Conservation (phyloP, 371 early-diverging fungal species). For the Batkoa obscura region DNA sequence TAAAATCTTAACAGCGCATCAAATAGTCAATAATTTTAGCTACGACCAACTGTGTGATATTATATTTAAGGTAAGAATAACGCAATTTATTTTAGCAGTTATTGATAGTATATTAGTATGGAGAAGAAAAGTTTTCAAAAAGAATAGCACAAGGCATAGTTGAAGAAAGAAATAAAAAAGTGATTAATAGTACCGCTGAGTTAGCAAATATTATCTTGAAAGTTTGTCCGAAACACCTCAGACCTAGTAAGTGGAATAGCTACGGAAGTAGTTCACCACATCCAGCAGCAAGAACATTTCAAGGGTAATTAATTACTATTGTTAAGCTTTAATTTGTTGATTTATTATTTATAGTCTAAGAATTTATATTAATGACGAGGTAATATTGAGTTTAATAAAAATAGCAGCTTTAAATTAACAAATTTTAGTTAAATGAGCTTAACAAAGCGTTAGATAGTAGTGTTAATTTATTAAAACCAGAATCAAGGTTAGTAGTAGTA, state of each 20-base stretch:
- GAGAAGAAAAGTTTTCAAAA: constrained; percentile 33
- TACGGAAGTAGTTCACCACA: constrained; percentile 24
- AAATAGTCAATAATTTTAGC: constrained; percentile 26
- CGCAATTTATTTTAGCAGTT: not conserved
- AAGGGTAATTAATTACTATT: constrained; percentile 12
- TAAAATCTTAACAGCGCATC: constrained; percentile 27
- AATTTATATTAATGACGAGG: constrained; percentile 53
- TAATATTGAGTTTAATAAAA: not conserved
- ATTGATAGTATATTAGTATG: constrained; percentile 13
- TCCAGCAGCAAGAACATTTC: constrained; percentile 29
- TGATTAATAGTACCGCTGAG: constrained; percentile 28
- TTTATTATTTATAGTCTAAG: constrained; percentile 15
- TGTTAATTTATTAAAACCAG: constrained; percentile 25
- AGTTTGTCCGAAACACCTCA: constrained; percentile 19
- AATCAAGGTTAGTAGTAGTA: constrained; percentile 32
- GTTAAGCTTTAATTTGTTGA: not conserved
- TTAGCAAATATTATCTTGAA: constrained; percentile 29
- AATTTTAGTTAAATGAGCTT: constrained; percentile 25
- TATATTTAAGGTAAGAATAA: constrained; percentile 21
- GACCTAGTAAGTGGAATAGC: constrained; percentile 20
- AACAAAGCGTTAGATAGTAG: constrained; percentile 24
- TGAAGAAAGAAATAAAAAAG: constrained; percentile 19
- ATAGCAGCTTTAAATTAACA: not conserved
- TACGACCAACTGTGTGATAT: constrained; percentile 37
- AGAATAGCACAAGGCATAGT: constrained; percentile 44